Base-by-base conservation (phyloP, 768 basidiomycete genomes). In the Trametes gibbosa region DNA sequence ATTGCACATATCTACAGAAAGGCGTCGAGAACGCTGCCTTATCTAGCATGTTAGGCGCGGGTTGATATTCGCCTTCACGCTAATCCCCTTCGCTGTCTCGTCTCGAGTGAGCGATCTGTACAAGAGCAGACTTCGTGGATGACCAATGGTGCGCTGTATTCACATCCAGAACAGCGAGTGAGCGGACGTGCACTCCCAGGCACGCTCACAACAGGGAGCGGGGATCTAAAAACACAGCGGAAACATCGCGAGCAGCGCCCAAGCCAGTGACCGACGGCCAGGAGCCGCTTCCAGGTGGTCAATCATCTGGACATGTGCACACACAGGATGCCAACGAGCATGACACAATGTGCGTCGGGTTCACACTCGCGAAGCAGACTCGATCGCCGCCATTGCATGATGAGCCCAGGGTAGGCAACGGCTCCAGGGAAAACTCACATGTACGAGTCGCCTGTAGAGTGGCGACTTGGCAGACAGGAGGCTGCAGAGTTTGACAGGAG, bases 1-100 rank as follows among this genome's bases (percentile, higher is more conserved):
- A 62, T 62, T 55, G 55, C 25, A 14, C 54, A 48, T 19, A 19
- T 47, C 45, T n/a, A 32, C 21, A n/a, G 23, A 25, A n/a, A 14
- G 8, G 25, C 14, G 21, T 16, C 25, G 16, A 23, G 42, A 17
- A 47, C 42, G 32, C 5, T 32, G 25, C 19, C 27, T 39, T 54
- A 19, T 41, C 25, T 13, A 34, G 24, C 14, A 14, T n/a, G 12
- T 19, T 50, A 32, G 40, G 23, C 55, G 55, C 47, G 27, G 34
- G 21, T 24, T 12, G 25, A 13, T 24, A 45, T 45, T 45, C 21
- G 12, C 17, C 12, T 21, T 19, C 19, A 13, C 50, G n/a, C 14
- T 35, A 12, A 45, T n/a, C 40, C 43, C n/a, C 13, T 40, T 27
- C 13, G 23, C 27, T 9, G 41, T 16, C 24, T 34, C 21, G 32